These are phyloP conservation scores for Starmerella tilneyi DNA, from an alignment of 805 yeast species.

Conservation along the genomic window DNA sequence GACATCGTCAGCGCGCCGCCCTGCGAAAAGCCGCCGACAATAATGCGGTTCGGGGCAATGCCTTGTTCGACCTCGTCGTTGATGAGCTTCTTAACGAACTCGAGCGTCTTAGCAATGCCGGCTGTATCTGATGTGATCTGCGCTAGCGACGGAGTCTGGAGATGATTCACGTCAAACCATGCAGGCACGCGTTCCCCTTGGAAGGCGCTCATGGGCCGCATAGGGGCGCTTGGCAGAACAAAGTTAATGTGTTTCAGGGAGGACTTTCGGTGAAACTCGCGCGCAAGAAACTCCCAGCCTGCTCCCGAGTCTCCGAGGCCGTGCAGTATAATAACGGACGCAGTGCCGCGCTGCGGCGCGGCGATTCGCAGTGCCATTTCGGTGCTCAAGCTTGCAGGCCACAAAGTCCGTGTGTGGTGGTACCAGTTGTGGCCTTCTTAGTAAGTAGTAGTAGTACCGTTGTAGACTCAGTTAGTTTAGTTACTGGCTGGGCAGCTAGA, in stretches of 20 bases:
- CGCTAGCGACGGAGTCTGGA: slow-evolving; percentile 19
- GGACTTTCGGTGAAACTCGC: slow-evolving; percentile 38
- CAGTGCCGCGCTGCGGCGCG: slow-evolving; percentile 39
- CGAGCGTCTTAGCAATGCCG: slow-evolving; percentile 33
- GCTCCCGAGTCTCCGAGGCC: slow-evolving; percentile 87
- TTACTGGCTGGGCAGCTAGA: too few relatives aligned
- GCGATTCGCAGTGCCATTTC: slow-evolving; percentile 30
- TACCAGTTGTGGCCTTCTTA: not conserved
- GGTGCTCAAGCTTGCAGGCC: too few relatives aligned
- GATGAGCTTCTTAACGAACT: slow-evolving; percentile 28
- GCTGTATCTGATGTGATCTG: slow-evolving; percentile 28
- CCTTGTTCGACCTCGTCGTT: slow-evolving; percentile 31
- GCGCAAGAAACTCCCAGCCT: slow-evolving; percentile 82
- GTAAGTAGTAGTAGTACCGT: too few relatives aligned
- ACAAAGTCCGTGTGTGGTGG: not conserved
- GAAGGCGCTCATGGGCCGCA: slow-evolving; percentile 52
- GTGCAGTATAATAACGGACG: slow-evolving; percentile 68
- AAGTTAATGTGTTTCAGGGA: slow-evolving; percentile 51
- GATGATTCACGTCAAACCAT: slow-evolving; percentile 67
- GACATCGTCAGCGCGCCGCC: slow-evolving; percentile 71
- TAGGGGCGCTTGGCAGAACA: slow-evolving; percentile 87
- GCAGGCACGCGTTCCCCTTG: slow-evolving; percentile 57
- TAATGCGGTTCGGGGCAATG: slow-evolving; percentile 41
- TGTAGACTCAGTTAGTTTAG: too few relatives aligned
- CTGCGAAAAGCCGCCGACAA: slow-evolving; percentile 94